These are phyloP conservation scores for Hypoxylon sp. DNA, from an alignment of 2,329 filamentous ascomycete species.

Conservation along the genomic window DNA sequence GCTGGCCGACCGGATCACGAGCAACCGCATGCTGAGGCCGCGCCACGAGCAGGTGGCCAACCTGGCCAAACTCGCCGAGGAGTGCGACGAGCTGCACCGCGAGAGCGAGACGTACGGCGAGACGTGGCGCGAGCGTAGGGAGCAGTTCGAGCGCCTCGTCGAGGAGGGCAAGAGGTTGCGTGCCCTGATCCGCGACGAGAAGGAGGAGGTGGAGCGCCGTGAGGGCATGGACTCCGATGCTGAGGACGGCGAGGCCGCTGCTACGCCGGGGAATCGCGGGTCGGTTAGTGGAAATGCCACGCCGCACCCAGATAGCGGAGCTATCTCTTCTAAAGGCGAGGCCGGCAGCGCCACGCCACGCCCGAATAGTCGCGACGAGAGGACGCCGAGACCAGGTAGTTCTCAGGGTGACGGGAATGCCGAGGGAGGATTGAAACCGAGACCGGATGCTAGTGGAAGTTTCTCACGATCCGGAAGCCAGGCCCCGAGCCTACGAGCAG, in stretches of 20 bases:
- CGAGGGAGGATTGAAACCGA: conserved; percentile 41
- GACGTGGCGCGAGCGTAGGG: conserved; percentile 85
- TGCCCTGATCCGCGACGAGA: conserved; percentile 90
- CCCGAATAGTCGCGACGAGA: conserved; percentile 56
- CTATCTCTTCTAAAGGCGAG: conserved; percentile 37
- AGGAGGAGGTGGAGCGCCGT: conserved; percentile 89
- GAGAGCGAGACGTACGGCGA: conserved; percentile 84
- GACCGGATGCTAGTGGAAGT: conserved; percentile 39
- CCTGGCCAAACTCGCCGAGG: conserved; percentile 84
- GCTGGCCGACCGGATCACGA: conserved; percentile 86
- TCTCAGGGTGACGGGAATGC: conserved; percentile 43
- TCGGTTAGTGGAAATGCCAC: conserved; percentile 64
- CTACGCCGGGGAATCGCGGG: conserved; percentile 61
- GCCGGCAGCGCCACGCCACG: conserved; percentile 54
- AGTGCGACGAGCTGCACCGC: conserved; percentile 87
- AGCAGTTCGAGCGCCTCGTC: conserved; percentile 89
- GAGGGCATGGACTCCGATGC: conserved; percentile 82
- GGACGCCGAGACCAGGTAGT: conserved; percentile 51
- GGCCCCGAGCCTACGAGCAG: conserved; percentile 49
- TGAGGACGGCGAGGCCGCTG: conserved; percentile 64
- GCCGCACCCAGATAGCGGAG: conserved; percentile 60
- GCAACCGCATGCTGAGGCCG: conserved; percentile 80
- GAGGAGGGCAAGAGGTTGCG: conserved; percentile 90
- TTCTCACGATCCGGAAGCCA: conserved; percentile 51
- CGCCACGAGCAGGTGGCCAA: conserved; percentile 85